phyloP scores from a whole-genome alignment of 2,329 filamentous ascomycete species.

The Colletotrichum truncatum region DNA sequence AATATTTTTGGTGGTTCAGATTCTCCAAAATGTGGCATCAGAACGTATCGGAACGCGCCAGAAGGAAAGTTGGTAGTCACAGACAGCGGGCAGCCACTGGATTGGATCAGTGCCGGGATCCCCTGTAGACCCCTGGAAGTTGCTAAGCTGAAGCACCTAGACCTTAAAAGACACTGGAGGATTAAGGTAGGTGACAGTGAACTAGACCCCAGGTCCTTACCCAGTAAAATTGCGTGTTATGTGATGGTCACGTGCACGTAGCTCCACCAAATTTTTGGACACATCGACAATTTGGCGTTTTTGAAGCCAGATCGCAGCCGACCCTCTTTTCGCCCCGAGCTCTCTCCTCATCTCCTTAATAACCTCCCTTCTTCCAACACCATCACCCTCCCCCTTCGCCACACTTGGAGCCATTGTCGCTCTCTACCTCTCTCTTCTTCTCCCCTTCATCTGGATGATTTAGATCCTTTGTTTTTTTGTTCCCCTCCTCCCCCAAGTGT shows the following conservation, averaged over 20 bases:
- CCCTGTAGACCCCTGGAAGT: constrained; percentile 16
- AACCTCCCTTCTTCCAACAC: constrained; percentile 40
- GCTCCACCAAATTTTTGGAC: constrained; percentile 50
- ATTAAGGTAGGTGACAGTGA: constrained; percentile 8
- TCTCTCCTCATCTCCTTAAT: constrained; percentile 44
- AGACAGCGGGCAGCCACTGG: constrained; percentile 13
- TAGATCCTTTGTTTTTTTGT: constrained; percentile 38
- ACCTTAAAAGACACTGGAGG: not conserved
- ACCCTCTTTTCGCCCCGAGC: constrained; percentile 36
- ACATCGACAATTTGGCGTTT: constrained; percentile 52
- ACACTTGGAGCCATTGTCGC: constrained; percentile 39
- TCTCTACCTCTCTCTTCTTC: constrained; percentile 40
- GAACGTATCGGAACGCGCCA: constrained; percentile 25
- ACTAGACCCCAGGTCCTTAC: not conserved
- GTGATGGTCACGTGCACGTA: constrained; percentile 40
- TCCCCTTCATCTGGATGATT: constrained; percentile 45
- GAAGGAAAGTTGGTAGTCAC: constrained; percentile 1
- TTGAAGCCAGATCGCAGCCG: constrained; percentile 54
- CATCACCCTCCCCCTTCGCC: constrained; percentile 40
- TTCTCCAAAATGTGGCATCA: constrained; percentile 23
- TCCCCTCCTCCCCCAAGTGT: constrained; percentile 46
- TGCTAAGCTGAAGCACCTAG: not conserved
- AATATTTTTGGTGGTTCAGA: not conserved
- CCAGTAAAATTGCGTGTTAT: constrained; percentile 8
- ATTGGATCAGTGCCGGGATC: constrained; percentile 3